phyloP scores from a whole-genome alignment of 73 alveolate species.

The Effrenium voratum region DNA sequence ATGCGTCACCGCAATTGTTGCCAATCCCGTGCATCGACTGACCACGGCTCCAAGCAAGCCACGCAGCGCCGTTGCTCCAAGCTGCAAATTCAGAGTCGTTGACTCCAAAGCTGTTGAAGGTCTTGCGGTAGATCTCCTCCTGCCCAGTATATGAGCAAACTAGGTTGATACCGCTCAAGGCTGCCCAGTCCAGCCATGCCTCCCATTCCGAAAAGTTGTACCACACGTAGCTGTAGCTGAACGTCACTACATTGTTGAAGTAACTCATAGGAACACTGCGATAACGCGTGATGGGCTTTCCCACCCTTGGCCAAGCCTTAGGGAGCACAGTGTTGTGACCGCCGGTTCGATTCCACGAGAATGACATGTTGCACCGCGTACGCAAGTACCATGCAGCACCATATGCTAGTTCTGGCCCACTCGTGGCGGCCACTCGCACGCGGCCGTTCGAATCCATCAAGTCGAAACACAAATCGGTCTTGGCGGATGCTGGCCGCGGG shows the following conservation, averaged over 20 bases:
- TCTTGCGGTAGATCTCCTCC: constrained; percentile 75
- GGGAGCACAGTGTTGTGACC: constrained; percentile 35
- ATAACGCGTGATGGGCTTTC: constrained; percentile 13
- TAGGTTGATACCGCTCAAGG: constrained; percentile 68
- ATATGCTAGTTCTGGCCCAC: constrained; percentile 68
- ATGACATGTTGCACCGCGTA: constrained; percentile 82
- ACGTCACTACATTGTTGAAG: constrained; percentile 81
- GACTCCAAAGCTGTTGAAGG: constrained; percentile 74
- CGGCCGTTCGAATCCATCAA: constrained; percentile 12
- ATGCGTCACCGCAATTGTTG: constrained; percentile 50
- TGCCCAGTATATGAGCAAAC: constrained; percentile 61
- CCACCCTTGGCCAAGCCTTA: constrained; percentile 42
- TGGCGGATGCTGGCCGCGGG: constrained; percentile 29
- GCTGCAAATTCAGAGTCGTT: constrained; percentile 45
- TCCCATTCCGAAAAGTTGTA: constrained; percentile 64
- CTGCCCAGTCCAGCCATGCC: constrained; percentile 89
- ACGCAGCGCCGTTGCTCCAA: constrained; percentile 91
- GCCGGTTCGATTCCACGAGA: constrained; percentile 86
- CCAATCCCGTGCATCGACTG: constrained; percentile 93
- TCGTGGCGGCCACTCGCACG: constrained; percentile 48
- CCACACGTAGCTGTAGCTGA: constrained; percentile 89
- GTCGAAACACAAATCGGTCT: constrained; percentile 53
- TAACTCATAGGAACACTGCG: constrained; percentile 77
- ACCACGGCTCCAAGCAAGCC: constrained; percentile 93
- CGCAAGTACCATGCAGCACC: constrained; percentile 81